These are phyloP conservation scores for Datura wrightii DNA, from an alignment of 257 asterid genomes.

Conservation along the genomic window DNA sequence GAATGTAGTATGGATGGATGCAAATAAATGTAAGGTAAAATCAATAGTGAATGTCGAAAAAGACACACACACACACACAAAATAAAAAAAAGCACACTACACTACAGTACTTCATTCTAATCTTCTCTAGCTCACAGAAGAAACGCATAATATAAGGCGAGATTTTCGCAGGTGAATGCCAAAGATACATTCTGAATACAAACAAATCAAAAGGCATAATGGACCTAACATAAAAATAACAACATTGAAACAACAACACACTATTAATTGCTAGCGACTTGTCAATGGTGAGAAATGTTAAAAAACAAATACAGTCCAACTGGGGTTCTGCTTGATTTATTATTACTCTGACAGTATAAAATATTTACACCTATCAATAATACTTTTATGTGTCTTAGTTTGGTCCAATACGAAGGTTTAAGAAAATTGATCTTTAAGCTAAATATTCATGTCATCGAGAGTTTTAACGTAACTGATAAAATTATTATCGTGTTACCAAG, in stretches of 20 bases:
- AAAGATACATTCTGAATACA: constrained; percentile 26
- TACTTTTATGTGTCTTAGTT: too few species aligned
- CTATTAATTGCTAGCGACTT: constrained; percentile 39
- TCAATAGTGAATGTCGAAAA: too few species aligned
- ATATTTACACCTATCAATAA: neutral
- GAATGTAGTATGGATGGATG: too few species aligned
- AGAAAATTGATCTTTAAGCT: too few species aligned
- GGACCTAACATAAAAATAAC: neutral
- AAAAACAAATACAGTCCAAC: constrained; percentile 26
- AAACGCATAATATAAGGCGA: constrained; percentile 45
- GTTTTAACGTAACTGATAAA: too few species aligned
- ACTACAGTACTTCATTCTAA: too few species aligned
- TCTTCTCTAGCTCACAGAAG: neutral
- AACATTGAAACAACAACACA: neutral
- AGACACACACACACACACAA: too few species aligned
- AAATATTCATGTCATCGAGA: too few species aligned
- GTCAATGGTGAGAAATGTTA: constrained; percentile 18
- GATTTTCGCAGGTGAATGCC: constrained; percentile 44
- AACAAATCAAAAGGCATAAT: constrained; percentile 19
- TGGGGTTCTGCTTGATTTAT: neutral
- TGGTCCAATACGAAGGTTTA: too few species aligned
- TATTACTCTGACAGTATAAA: neutral
- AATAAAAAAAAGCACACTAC: too few species aligned
- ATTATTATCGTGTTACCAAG: too few species aligned
- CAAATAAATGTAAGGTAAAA: too few species aligned